Evolutionary conservation across 371 early-diverging fungal species (phyloP).

Genomic region (Batrachochytrium dendrobatidis): DNA sequence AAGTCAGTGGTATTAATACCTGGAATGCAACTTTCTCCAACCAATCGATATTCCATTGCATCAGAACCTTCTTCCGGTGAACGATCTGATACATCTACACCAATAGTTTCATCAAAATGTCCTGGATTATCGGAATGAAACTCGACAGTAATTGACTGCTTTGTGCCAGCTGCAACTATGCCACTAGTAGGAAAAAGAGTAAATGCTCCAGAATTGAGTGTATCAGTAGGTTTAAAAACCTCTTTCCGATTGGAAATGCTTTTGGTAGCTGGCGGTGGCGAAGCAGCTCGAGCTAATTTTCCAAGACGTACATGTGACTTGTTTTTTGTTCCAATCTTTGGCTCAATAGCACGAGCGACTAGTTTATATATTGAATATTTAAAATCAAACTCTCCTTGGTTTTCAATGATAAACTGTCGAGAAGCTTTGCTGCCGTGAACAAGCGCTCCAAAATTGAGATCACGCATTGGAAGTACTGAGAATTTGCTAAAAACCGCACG

Average conservation of each 20-base stretch:
- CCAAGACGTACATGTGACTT: conserved; percentile 16
- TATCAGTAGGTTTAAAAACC: conserved; percentile 39
- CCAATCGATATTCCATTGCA: conserved; percentile 42
- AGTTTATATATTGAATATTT: conserved; percentile 43
- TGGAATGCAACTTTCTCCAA: conserved; percentile 50
- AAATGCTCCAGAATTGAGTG: conserved; percentile 45
- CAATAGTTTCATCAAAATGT: conserved; percentile 45
- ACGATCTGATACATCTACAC: conserved; percentile 47
- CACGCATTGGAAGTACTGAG: conserved; percentile 40
- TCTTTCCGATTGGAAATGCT: conserved; percentile 33
- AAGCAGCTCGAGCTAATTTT: conserved; percentile 26
- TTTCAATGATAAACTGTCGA: conserved; percentile 46
- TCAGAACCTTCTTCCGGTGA: conserved; percentile 36
- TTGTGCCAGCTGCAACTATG: conserved; percentile 36
- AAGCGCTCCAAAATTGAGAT: conserved; percentile 51
- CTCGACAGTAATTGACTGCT: conserved; percentile 47
- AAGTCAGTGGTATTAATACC: conserved; percentile 48
- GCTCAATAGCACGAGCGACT: conserved; percentile 25
- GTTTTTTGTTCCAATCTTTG: conserved; percentile 19
- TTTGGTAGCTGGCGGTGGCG: conserved; percentile 34
- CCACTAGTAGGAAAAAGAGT: conserved; percentile 47
- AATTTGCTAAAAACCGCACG: conserved; percentile 48
- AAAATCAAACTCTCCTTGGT: conserved; percentile 54
- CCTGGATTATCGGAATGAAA: conserved; percentile 49
- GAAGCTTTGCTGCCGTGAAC: conserved; percentile 43